Base-by-base conservation (phyloP, 352 stramenopile genomes). In the Plasmopara halstedii region DNA sequence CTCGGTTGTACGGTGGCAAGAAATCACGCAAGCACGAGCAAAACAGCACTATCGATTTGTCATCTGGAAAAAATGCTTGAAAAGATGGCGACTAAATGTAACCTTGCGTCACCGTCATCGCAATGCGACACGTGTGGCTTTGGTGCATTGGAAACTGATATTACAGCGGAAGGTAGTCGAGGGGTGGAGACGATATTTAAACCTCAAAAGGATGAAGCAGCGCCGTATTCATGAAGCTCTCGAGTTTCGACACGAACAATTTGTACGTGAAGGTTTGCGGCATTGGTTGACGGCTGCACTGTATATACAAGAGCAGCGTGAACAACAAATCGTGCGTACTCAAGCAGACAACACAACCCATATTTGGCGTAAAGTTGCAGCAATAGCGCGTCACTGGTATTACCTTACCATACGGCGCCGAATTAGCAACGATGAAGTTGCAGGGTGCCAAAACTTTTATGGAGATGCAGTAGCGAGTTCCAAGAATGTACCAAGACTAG, bases 141-240 rank as follows among this genome's bases (percentile, higher is more conserved):
- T 85, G 5, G 35, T 78, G 2, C 73, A 85, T 31, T 85, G 73
- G 73, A 85, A 85, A 35, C 29, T 64, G 38, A 58, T 54, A 8
- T 43, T 67, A 22, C 49, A 82, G 25, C 29, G 48, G 14, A 50
- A 56, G 18, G 40, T 22, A 3, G 76, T 82, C 9, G 47, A 45
- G 3, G 35, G 44, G 4, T 82, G 64, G 67, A 62, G 59, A 22
- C 37, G 44, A 18, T 80, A 81, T 33, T 18, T 75, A 10, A 6
- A 37, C 0, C 18, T 6, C 6, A 73, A 73, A 42, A 44, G 19
- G 18, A 35, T 19, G 3, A 71, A 81, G 7, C 64, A 73, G 15
- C 48, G 72, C 9, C 64, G 63, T 2, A 62, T 81, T 34, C 73
- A 78, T 21, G 59, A 57, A 10, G 67, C 73, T 2, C 39, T 85